Conservation (phyloP, 2,329 filamentous ascomycete species). For the Cladosporium austrohemisphaericum region DNA sequence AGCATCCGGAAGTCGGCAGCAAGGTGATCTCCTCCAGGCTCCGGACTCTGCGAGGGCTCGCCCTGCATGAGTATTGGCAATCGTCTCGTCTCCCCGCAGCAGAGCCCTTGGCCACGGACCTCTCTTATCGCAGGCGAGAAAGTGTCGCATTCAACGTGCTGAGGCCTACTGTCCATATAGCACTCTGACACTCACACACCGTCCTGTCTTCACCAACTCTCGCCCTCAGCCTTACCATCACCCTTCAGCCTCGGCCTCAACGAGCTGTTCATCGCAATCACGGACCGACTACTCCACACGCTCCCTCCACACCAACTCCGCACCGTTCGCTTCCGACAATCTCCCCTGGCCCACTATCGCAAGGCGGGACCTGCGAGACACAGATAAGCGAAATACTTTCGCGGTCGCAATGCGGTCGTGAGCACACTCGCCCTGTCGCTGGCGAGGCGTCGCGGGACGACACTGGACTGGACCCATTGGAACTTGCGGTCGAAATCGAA, state of each 20-base stretch:
- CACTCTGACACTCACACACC: not conserved
- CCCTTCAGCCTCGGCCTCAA: not conserved
- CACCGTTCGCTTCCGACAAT: constrained; percentile 2
- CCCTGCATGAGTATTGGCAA: no score
- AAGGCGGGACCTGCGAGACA: constrained; percentile 1
- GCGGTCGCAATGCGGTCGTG: constrained; percentile 10
- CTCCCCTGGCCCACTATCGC: constrained; percentile 8
- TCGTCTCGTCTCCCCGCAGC: no score
- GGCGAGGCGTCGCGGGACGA: constrained; percentile 5
- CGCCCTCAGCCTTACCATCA: not conserved
- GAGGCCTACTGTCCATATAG: not conserved
- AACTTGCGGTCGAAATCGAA: no score
- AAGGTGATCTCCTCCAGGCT: no score
- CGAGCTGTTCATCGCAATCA: not conserved
- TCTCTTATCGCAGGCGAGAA: no score
- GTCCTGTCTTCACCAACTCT: not conserved
- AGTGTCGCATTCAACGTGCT: not conserved
- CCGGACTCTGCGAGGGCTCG: no score
- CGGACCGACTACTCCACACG: constrained; percentile 14
- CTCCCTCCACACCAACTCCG: constrained; percentile 10
- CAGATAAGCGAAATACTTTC: constrained; percentile 14
- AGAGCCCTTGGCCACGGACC: no score
- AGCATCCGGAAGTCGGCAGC: no score
- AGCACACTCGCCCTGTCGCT: not conserved
- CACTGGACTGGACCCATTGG: not conserved